Evolutionary conservation across 768 basidiomycete genomes (phyloP).

Genomic region (Chiua virens): DNA sequence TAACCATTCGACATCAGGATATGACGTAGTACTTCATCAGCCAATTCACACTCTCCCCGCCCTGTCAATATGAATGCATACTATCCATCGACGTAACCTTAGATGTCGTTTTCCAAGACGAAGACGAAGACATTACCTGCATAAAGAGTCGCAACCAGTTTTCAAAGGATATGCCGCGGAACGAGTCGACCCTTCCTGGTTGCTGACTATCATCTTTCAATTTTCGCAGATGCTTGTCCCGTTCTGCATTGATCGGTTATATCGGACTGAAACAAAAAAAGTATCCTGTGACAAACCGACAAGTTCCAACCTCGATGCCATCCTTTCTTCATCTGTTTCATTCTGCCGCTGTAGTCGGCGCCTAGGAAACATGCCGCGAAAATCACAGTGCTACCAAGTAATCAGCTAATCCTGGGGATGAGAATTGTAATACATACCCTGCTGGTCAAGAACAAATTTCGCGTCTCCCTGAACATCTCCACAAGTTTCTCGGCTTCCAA

Average conservation of each 20-base stretch:
- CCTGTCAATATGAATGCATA: constrained; percentile 71
- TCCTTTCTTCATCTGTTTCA: constrained; percentile 66
- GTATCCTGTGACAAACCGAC: constrained; percentile 46
- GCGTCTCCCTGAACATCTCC: constrained; percentile 84
- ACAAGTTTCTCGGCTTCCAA: constrained; percentile 81
- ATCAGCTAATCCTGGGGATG: background rate
- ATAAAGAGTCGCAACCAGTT: constrained; percentile 86
- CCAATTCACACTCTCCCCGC: constrained; percentile 61
- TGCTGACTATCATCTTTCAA: constrained; percentile 41
- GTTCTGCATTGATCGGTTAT: constrained; percentile 41
- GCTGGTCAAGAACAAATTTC: constrained; percentile 75
- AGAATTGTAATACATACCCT: constrained; percentile 50
- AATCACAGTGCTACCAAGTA: constrained; percentile 46
- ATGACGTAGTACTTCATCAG: constrained; percentile 76
- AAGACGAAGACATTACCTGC: constrained; percentile 52
- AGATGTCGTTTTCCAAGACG: constrained; percentile 1
- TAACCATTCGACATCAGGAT: constrained; percentile 74
- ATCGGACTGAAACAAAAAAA: background rate
- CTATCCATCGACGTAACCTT: constrained; percentile 37
- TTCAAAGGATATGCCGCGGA: constrained; percentile 80
- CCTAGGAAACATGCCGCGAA: constrained; percentile 69
- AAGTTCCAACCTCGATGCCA: constrained; percentile 75
- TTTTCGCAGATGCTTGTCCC: constrained; percentile 55
- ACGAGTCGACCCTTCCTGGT: constrained; percentile 54
- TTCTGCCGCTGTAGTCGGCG: constrained; percentile 39